phyloP scores from a whole-genome alignment of 2,329 filamentous ascomycete genomes.

The Claviceps sp. region DNA sequence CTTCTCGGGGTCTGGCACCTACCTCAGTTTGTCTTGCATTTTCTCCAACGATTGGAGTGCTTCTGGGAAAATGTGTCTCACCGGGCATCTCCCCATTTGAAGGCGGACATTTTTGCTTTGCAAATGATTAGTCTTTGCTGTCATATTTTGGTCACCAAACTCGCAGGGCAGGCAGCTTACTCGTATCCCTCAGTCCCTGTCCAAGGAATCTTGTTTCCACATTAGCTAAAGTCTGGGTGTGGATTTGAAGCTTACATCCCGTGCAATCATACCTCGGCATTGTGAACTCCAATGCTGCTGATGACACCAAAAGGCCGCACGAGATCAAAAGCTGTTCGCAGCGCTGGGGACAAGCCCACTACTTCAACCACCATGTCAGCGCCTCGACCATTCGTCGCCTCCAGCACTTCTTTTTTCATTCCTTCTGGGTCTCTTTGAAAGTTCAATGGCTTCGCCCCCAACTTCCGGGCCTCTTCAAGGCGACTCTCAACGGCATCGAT shows the following conservation, averaged over 20 bases:
- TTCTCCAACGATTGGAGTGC: slow-evolving; percentile 51
- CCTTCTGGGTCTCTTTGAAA: slow-evolving; percentile 50
- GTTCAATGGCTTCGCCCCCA: slow-evolving; percentile 77
- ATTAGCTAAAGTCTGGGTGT: not conserved
- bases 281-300: slow-evolving; percentile 65
- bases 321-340: slow-evolving; percentile 58
- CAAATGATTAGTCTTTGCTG: slow-evolving; percentile 11
- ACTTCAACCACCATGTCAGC: slow-evolving; percentile 78
- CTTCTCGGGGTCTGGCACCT: slow-evolving; percentile 15
- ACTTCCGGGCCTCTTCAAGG: slow-evolving; percentile 54
- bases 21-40: slow-evolving; percentile 55
- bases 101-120: slow-evolving; percentile 55
- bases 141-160: not conserved
- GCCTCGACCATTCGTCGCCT: slow-evolving; percentile 65
- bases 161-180: slow-evolving; percentile 18
- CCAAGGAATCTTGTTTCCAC: slow-evolving; percentile 44
- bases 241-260: not conserved
- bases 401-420: slow-evolving; percentile 55
- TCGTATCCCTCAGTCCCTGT: slow-evolving; percentile 48
- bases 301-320: slow-evolving; percentile 61
- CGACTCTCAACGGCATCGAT: slow-evolving; percentile 66
- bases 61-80: slow-evolving; percentile 54
- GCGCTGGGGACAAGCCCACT: slow-evolving; percentile 54
- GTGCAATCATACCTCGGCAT: slow-evolving; percentile 41
- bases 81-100: slow-evolving; percentile 67